A percentile compares a stretch with the other conserved stretches of the same genome.
These are phyloP conservation scores for Ogataea glucozyma DNA, from an alignment of 805 yeast species.

Conservation along the genomic window DNA sequence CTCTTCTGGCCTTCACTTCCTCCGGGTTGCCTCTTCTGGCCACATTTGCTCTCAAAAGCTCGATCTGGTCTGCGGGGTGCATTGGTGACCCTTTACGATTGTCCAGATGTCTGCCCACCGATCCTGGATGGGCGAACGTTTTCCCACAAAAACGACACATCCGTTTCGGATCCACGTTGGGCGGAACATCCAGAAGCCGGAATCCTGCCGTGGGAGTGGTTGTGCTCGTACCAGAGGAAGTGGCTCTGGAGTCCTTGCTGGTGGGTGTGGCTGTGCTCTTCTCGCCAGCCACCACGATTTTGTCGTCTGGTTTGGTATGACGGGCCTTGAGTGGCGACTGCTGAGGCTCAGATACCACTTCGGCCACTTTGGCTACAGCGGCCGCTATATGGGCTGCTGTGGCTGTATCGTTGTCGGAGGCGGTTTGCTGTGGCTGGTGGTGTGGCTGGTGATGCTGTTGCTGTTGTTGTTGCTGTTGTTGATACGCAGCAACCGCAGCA, in stretches of 20 bases:
- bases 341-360: conserved; percentile 2
- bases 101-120: conserved; percentile 62
- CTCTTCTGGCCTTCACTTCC: conserved; percentile 42
- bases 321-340: neutral
- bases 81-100: conserved; percentile 50
- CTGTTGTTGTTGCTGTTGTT: conserved; percentile 13
- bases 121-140: conserved; percentile 57
- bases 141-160: conserved; percentile 54
- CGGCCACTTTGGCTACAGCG: conserved; percentile 1
- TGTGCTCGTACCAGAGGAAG: neutral
- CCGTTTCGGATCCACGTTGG: conserved; percentile 35
- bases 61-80: conserved; percentile 54
- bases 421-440: too few relatives aligned
- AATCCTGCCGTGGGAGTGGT: conserved; percentile 5
- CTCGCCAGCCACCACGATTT: neutral
- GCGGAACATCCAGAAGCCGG: conserved; percentile 24
- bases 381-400: conserved; percentile 10
- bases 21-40: conserved; percentile 52
- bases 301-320: neutral
- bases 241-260: too few relatives aligned
- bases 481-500: conserved; percentile 28
- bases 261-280: too few relatives aligned
- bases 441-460: conserved; percentile 1
- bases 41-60: conserved; percentile 47
- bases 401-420: conserved; percentile 4